Evolutionary conservation across 2,329 filamentous ascomycete species (phyloP).

Genomic region (Calonectria pseudoturangicola): DNA sequence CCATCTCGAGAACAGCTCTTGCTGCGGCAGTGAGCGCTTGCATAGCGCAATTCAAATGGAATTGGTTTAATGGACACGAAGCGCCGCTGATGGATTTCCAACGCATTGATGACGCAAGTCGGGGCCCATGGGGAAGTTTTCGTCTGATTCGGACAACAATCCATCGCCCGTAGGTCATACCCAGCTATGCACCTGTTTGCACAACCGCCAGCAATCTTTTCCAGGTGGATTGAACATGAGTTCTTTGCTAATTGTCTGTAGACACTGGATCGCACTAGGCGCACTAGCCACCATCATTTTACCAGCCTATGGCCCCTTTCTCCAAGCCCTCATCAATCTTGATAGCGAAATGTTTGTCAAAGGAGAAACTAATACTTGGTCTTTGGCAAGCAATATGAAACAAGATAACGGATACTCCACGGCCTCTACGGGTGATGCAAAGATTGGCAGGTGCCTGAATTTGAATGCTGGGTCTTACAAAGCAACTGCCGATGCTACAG

Average conservation of each 20-base stretch:
- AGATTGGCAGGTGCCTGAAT: background rate
- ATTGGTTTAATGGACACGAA: slow-evolving; percentile 30
- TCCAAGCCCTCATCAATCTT: slow-evolving; percentile 30
- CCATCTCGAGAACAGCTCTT: slow-evolving; percentile 22
- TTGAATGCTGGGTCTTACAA: background rate
- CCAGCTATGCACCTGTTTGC: background rate
- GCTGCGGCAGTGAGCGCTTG: slow-evolving; percentile 38
- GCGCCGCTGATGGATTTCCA: slow-evolving; percentile 43
- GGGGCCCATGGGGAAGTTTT: slow-evolving; percentile 38
- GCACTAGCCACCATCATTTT: slow-evolving; percentile 30
- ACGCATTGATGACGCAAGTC: slow-evolving; percentile 44
- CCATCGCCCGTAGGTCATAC: slow-evolving; percentile 34
- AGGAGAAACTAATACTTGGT: background rate
- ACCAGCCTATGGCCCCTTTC: slow-evolving; percentile 37
- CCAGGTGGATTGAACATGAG: background rate
- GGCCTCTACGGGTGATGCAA: background rate
- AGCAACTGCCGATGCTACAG: background rate
- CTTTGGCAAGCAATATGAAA: background rate
- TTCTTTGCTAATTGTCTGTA: background rate
- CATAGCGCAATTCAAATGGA: slow-evolving; percentile 46
- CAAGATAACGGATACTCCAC: background rate
- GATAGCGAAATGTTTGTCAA: background rate
- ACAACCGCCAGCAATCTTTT: background rate
- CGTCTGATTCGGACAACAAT: slow-evolving; percentile 34
- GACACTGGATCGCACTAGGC: slow-evolving; percentile 37